Percentiles rank a stretch among this genome's conserved stretches.
Evolutionary conservation across 192 early-diverging fungal genomes (phyloP).

Genomic region (Thamnidium elegans): DNA sequence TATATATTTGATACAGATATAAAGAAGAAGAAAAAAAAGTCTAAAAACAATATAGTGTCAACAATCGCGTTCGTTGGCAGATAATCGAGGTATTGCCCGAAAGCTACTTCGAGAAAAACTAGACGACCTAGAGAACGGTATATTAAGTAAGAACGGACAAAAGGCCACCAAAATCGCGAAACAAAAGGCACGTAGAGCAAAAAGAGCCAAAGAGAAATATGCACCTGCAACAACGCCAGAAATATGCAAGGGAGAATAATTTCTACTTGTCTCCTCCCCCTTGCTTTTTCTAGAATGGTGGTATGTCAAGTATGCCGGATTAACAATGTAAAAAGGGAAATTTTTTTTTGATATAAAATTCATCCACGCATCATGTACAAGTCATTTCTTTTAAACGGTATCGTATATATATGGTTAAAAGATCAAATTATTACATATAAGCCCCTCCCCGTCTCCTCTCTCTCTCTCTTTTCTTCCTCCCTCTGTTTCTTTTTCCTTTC

Average conservation of each 20-base stretch:
- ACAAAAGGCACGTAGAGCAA: slow-evolving; percentile 50
- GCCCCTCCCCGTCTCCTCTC: background rate
- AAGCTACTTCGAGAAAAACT: slow-evolving; percentile 62
- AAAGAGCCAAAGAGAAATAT: slow-evolving; percentile 63
- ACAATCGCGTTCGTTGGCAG: slow-evolving; percentile 66
- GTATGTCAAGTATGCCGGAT: too few relatives aligned
- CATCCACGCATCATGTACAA: too few relatives aligned
- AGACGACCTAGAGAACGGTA: slow-evolving; percentile 67
- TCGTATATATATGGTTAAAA: too few relatives aligned
- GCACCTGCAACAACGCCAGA: slow-evolving; percentile 1
- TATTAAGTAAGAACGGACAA: slow-evolving; percentile 54
- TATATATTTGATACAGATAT: background rate
- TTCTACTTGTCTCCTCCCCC: too few relatives aligned
- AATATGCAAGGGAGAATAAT: too few relatives aligned
- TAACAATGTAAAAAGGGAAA: too few relatives aligned
- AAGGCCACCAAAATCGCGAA: slow-evolving; percentile 62
- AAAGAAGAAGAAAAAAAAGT: background rate
- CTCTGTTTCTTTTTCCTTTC: background rate
- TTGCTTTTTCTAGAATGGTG: too few relatives aligned
- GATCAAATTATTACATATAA: background rate
- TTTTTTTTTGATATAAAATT: too few relatives aligned
- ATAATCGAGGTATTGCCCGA: slow-evolving; percentile 70
- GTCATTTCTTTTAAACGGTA: too few relatives aligned
- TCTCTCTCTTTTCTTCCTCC: too few relatives aligned
- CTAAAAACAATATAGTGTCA: slow-evolving; percentile 55